phyloP scores from a whole-genome alignment of 306 rosid genomes.

The Cicer chorassanicum region DNA sequence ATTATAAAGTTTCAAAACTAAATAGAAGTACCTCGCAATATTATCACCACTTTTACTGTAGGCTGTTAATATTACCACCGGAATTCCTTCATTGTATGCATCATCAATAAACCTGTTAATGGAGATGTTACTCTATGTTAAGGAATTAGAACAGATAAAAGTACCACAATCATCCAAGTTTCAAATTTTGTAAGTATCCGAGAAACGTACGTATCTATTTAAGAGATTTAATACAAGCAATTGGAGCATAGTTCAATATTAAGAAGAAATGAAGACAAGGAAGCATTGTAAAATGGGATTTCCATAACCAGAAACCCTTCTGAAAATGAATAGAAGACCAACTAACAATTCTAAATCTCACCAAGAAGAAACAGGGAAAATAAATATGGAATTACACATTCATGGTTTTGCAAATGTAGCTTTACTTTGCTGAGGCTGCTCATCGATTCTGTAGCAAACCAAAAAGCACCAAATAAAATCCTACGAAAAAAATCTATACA shows the following conservation, averaged over 20 bases:
- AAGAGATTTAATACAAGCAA: constrained; percentile 14
- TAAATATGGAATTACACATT: constrained; percentile 14
- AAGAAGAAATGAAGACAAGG: constrained; percentile 31
- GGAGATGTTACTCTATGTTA: constrained; percentile 37
- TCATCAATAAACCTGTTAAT: constrained; percentile 81
- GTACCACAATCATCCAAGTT: constrained; percentile 36
- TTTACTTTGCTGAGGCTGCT: constrained; percentile 1
- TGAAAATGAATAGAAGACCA: constrained; percentile 22
- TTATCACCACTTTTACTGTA: constrained; percentile 71
- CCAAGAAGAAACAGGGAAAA: constrained; percentile 20
- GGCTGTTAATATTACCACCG: constrained; percentile 74
- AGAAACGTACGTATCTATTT: background rate
- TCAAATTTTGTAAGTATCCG: constrained; percentile 6
- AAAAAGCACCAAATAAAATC: constrained; percentile 17
- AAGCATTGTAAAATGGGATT: constrained; percentile 33
- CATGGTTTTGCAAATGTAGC: constrained; percentile 2
- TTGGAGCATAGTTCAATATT: constrained; percentile 26
- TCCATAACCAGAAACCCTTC: constrained; percentile 21
- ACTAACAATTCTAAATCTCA: constrained; percentile 30
- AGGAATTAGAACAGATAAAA: constrained; percentile 37
- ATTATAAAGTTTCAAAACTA: constrained; percentile 36
- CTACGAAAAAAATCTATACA: constrained; percentile 12
- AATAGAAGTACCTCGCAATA: constrained; percentile 65
- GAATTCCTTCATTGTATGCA: constrained; percentile 72
- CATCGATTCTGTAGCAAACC: constrained; percentile 32